Conservation (phyloP, 129 eudicot genomes). For the Silybum marianum region DNA sequence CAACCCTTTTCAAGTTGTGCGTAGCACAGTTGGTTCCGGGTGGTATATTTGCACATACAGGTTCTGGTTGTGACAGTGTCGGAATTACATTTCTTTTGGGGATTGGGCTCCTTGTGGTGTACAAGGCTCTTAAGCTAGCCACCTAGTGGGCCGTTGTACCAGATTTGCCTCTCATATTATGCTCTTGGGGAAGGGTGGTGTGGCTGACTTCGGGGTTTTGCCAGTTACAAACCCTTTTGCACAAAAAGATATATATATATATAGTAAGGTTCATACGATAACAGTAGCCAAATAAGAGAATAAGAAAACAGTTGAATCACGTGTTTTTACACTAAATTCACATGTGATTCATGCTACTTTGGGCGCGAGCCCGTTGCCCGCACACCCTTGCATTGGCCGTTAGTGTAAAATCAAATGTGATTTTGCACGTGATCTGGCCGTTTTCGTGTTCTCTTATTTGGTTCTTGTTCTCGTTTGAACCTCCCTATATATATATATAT, state of each 20-base stretch:
- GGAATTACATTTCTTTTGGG: not conserved
- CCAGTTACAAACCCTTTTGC: not conserved
- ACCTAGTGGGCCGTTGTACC: not conserved
- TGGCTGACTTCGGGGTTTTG: not conserved
- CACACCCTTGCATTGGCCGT: not conserved
- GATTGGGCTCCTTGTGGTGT: not conserved
- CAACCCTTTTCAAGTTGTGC: not conserved
- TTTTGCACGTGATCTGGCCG: too few species aligned
- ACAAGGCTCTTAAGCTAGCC: too few species aligned
- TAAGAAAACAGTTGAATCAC: too few species aligned
- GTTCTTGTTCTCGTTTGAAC: too few species aligned
- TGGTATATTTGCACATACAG: not conserved
- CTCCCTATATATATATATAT: too few species aligned
- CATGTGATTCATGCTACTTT: too few species aligned
- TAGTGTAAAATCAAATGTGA: not conserved
- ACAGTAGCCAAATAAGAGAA: too few species aligned
- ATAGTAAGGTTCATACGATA: not conserved
- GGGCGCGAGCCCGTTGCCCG: too few species aligned
- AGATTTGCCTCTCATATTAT: not conserved
- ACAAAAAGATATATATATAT: not conserved
- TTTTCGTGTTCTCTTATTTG: too few species aligned
- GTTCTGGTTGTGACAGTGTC: not conserved
- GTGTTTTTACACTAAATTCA: too few species aligned
- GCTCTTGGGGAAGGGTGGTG: not conserved
- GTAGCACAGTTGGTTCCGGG: not conserved